Evolutionary conservation across 2,329 filamentous ascomycete genomes (phyloP), one percentile per base, ranked within the genome.

Genomic region (Torrubiella hemipterigena): DNA sequence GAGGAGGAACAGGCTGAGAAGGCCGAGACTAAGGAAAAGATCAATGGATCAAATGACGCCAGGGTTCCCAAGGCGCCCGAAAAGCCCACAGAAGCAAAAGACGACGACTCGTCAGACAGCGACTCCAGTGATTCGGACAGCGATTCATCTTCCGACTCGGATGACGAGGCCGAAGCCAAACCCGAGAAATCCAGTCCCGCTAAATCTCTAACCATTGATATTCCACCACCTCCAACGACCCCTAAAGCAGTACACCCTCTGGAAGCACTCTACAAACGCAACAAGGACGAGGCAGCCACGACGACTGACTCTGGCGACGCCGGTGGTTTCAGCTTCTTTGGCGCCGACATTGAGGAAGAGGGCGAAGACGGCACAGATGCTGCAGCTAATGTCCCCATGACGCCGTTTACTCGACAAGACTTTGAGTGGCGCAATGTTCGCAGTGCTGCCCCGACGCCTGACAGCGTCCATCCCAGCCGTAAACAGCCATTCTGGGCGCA

Each of bases 381-480:
- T 5, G 36, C 39, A 5, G 40, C 37, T 15, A 53, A 69, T 9
- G 48, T 61, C 5, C 87, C 86, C 10, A 74, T 85, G 55, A 95
- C 89, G 0, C 89, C 89, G 0, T 93, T 77, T 51, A 84, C 82
- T 1, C 75, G 77, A 39, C 72, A 77, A 42, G 89, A 96, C 42
- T 63, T 89, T 18, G 78, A 84, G 43, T 74, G 65, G 57, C 72
- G 86, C 38, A 73, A 71, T 30, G 50, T 82, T n/a, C 72, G 91
- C 34, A 95, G 86, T 50, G 86, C 86, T 6, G 91, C 91, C 3
- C 91, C 91, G 0, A 98, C 91, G 0, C 91, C 91, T 0, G 91
- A 98, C 49, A 96, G 91, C 0, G 85, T 85, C 2, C 76, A 86
- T 37, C 76, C 82, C 3, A 75, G 65, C 24, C 72, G 74, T 17